These are phyloP conservation scores for Parastagonospora nodorum DNA, from an alignment of 2,329 filamentous ascomycete species.

Conservation along the genomic window DNA sequence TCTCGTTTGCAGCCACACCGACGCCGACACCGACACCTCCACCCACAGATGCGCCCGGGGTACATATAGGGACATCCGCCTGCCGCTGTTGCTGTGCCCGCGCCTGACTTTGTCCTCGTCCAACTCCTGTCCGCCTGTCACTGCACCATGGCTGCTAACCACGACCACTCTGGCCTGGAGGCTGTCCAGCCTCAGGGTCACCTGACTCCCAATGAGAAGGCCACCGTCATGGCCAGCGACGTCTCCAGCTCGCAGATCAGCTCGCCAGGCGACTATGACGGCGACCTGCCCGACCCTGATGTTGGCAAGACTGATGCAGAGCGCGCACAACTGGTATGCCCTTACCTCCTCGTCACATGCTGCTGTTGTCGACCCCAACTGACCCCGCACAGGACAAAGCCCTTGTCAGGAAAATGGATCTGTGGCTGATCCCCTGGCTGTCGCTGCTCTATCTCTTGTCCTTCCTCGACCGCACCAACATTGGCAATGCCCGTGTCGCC, in stretches of 20 bases:
- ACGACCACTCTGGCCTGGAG: slow-evolving; percentile 1
- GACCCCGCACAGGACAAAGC: slow-evolving; percentile 35
- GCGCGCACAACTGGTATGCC: slow-evolving; percentile 39
- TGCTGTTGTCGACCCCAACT: slow-evolving; percentile 7
- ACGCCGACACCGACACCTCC: neutral
- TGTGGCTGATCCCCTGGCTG: slow-evolving; percentile 49
- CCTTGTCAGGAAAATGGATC: slow-evolving; percentile 50
- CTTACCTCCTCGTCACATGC: neutral
- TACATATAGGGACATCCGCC: slow-evolving; percentile 39
- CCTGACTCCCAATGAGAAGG: slow-evolving; percentile 30
- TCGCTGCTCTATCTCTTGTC: slow-evolving; percentile 51
- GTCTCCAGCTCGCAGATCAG: slow-evolving; percentile 32
- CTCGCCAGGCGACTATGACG: slow-evolving; percentile 31
- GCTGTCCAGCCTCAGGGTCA: slow-evolving; percentile 25
- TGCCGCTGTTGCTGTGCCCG: slow-evolving; percentile 12
- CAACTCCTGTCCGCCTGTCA: slow-evolving; percentile 21
- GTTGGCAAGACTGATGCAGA: slow-evolving; percentile 41
- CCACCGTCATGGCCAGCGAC: slow-evolving; percentile 27
- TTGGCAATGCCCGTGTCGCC: slow-evolving; percentile 53
- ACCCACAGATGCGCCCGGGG: slow-evolving; percentile 8
- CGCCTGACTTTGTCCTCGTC: slow-evolving; percentile 11
- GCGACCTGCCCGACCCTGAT: slow-evolving; percentile 44
- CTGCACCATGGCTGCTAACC: slow-evolving; percentile 36
- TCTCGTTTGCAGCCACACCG: slow-evolving; percentile 6
- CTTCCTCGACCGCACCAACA: slow-evolving; percentile 46